A percentile compares a stretch with the other conserved stretches of the same genome.
Conservation (phyloP, 2,329 filamentous ascomycete genomes). For the Teratosphaeriaceae sp. region DNA sequence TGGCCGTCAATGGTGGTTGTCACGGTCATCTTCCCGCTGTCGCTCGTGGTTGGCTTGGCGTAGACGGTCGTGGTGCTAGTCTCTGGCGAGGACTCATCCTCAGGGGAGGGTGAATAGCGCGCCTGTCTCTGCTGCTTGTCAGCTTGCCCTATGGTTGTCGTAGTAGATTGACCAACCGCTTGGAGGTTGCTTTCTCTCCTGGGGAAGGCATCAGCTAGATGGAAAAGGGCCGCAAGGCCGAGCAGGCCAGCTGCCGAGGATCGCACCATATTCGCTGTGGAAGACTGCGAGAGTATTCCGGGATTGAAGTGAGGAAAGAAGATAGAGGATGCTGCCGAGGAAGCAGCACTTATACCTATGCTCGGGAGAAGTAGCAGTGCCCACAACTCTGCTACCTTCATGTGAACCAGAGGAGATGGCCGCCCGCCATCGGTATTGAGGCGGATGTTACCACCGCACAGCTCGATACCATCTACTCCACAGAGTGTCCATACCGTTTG, state of each 20-base stretch:
- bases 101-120: not conserved
- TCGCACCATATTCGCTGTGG: constrained; percentile 7
- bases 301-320: no score
- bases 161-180: not conserved
- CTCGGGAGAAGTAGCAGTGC: not conserved
- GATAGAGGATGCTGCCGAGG: not conserved
- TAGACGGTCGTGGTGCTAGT: no score
- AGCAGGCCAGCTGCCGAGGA: constrained; percentile 3
- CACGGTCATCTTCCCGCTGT: no score
- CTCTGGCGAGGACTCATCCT: no score
- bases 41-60: no score
- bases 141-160: not conserved
- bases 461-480: no score
- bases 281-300: not conserved
- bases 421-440: not conserved
- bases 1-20: no score
- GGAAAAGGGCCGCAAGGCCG: constrained; percentile 6
- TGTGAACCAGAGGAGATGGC: not conserved
- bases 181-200: not conserved
- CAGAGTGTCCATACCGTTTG: no score
- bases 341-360: not conserved
- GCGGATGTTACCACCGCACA: no score
- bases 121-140: not conserved
- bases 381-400: not conserved
- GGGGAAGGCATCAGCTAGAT: not conserved